Percentiles rank a stretch among this genome's conserved stretches.
Conservation (phyloP, 1,284 basidiomycete species). For the Pseudomicrostroma phylloplanum region DNA sequence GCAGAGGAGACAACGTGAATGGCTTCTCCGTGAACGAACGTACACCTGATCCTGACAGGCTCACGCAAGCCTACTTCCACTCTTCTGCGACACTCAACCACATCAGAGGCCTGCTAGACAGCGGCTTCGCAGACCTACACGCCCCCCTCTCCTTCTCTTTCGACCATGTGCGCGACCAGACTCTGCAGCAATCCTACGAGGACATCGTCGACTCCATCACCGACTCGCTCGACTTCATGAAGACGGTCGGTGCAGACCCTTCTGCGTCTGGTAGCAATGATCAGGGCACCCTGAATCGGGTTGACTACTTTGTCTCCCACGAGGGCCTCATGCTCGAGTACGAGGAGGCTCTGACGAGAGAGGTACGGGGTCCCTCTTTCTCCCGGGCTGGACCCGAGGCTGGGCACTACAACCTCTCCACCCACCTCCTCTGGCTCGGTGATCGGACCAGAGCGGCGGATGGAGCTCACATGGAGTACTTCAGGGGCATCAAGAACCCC, state of each 20-base stretch:
- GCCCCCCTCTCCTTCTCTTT: slow-evolving; percentile 90
- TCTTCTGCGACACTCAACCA: slow-evolving; percentile 89
- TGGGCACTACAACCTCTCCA: slow-evolving; percentile 70
- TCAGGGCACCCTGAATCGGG: slow-evolving; percentile 57
- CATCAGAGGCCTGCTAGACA: slow-evolving; percentile 76
- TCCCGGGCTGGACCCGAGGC: background rate
- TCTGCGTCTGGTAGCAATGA: slow-evolving; percentile 41
- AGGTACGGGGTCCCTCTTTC: slow-evolving; percentile 7
- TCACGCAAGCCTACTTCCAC: slow-evolving; percentile 86
- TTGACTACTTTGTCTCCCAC: slow-evolving; percentile 91
- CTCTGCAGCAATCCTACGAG: slow-evolving; percentile 73
- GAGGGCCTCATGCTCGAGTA: slow-evolving; percentile 90
- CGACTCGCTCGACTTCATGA: slow-evolving; percentile 87
- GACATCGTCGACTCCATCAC: slow-evolving; percentile 74
- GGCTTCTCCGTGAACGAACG: slow-evolving; percentile 66
- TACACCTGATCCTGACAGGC: slow-evolving; percentile 76
- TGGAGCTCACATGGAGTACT: slow-evolving; percentile 80
- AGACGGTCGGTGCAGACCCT: slow-evolving; percentile 66
- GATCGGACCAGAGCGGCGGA: slow-evolving; percentile 89
- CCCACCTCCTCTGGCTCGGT: slow-evolving; percentile 94
- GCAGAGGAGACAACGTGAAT: slow-evolving; percentile 91
- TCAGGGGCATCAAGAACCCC: slow-evolving; percentile 82
- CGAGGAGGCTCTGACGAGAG: slow-evolving; percentile 81
- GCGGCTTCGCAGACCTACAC: slow-evolving; percentile 78
- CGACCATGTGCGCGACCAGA: slow-evolving; percentile 76